Evolutionary conservation across 2,329 filamentous ascomycete species (phyloP), one percentile per base, ranked within the genome.

Genomic region (Alternaria gaisen): DNA sequence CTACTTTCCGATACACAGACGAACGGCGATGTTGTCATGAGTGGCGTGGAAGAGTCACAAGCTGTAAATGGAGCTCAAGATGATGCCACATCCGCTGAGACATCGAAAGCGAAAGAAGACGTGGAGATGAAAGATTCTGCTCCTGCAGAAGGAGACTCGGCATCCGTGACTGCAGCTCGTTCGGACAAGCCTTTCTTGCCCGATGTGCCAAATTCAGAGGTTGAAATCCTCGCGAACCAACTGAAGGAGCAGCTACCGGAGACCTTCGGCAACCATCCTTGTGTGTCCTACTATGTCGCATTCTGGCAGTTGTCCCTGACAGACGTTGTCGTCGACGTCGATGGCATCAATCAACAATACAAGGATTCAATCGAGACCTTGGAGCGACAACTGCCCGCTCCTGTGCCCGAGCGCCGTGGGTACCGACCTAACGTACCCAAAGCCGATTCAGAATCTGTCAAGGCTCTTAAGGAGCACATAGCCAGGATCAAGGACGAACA

Each of bases 221-320:
- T 98, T 50, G 88, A 91, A 64, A 88, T 89, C 5, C 82, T 97
- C 18, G 90, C 94, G 58, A 86, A 90, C 9, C 85, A 88, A 30
- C 85, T 97, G 18, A 86, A 87, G 60, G 80, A 82, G 6, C 81
- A 86, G 0, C 76, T 92, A 11, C 86, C 91, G 1, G 79, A 86
- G 2, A 85, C 87, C 8, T 86, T 88, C 5, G 93, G 90, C 84
- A 82, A 87, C 11, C 87, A 87, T 51, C 86, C 97, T 53, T 93
- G 88, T 43, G 84, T 93, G 0, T 88, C 91, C 30, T 94, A 97
- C 76, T 97, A 93, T 72, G 88, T 91, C 43, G 91, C 91, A 0
- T 99, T 99, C 80, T 99, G 95, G 95, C 90, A 94, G 52, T 84
- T 97, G 12, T 90, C 93, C 28, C 85, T 96, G 3, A 89, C 91